phyloP scores from a whole-genome alignment of 2,329 filamentous ascomycete genomes.

The Aspergillus arachidicola region DNA sequence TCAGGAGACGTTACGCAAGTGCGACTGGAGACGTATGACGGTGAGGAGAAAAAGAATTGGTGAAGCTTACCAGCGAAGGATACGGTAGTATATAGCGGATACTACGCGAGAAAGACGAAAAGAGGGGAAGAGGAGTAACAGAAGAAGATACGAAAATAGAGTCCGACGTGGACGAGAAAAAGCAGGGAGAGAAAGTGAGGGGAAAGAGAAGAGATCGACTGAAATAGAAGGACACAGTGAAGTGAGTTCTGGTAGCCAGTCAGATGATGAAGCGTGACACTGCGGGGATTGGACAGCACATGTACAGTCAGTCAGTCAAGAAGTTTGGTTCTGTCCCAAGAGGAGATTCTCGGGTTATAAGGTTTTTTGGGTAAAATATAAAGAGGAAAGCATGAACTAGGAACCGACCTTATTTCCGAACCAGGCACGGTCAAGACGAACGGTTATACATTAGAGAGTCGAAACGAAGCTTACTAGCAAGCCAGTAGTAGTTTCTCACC shows the following conservation, averaged over 20 bases:
- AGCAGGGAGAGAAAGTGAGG: conserved; percentile 11
- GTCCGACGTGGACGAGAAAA: conserved; percentile 15
- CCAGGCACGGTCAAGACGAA: not conserved
- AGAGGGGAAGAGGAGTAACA: conserved; percentile 9
- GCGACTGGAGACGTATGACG: conserved; percentile 18
- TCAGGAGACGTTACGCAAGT: conserved; percentile 3
- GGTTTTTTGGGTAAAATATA: not conserved
- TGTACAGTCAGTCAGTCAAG: not conserved
- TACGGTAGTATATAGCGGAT: conserved; percentile 2
- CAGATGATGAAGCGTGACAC: conserved; percentile 7
- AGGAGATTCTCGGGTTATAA: not conserved
- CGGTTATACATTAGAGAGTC: not conserved
- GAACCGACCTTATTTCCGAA: conserved; percentile 1
- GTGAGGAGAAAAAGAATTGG: not conserved
- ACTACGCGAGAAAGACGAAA: not conserved
- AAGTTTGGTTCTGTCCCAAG: not conserved
- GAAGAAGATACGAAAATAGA: conserved; percentile 4
- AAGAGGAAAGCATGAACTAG: not conserved
- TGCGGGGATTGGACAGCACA: conserved; percentile 1
- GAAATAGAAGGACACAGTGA: not conserved
- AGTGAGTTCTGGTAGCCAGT: conserved; percentile 3
- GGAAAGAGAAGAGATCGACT: conserved; percentile 1
- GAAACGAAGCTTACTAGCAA: not conserved
- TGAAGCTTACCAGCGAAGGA: conserved; percentile 1
- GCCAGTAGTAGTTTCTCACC: not conserved